Percentiles rank a stretch among this genome's conserved stretches.
These are phyloP conservation scores for Neurospora sublineolata DNA, from an alignment of 495 filamentous ascomycete genomes.

Conservation along the genomic window DNA sequence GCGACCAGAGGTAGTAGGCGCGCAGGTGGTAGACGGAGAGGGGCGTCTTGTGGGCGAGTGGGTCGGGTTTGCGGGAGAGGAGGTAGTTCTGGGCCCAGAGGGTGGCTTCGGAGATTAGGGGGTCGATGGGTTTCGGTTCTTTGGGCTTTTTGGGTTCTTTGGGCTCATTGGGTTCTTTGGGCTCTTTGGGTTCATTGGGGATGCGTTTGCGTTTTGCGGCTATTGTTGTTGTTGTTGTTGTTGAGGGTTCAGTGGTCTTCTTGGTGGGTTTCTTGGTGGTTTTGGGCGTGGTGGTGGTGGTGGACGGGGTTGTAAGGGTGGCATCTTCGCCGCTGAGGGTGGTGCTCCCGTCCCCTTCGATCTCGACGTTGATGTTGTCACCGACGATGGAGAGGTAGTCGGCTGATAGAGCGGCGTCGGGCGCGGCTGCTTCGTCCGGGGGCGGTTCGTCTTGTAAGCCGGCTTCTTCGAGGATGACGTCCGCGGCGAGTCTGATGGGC, in stretches of 20 bases:
- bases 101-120: constrained; percentile 26
- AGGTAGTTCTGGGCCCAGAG: constrained; percentile 21
- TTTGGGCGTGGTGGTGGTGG: constrained; percentile 9
- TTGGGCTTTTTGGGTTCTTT: not conserved
- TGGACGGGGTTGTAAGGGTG: not conserved
- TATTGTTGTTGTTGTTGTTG: not conserved
- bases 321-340: constrained; percentile 2
- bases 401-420: constrained; percentile 2
- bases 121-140: constrained; percentile 12
- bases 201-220: not conserved
- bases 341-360: constrained; percentile 1
- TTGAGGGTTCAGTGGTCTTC: constrained; percentile 1
- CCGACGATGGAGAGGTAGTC: constrained; percentile 9
- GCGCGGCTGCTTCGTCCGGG: not conserved
- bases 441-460: constrained; percentile 15
- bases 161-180: not conserved
- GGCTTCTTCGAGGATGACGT: constrained; percentile 16
- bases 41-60: not conserved
- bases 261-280: not conserved
- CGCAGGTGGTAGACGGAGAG: constrained; percentile 31
- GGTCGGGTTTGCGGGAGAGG: not conserved
- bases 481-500: constrained; percentile 43
- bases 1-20: constrained; percentile 52
- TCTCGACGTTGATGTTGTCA: constrained; percentile 8
- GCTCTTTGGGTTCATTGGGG: not conserved